These are phyloP conservation scores for Buxus sempervirens DNA, from an alignment of 164 flowering plant species.

Conservation along the genomic window DNA sequence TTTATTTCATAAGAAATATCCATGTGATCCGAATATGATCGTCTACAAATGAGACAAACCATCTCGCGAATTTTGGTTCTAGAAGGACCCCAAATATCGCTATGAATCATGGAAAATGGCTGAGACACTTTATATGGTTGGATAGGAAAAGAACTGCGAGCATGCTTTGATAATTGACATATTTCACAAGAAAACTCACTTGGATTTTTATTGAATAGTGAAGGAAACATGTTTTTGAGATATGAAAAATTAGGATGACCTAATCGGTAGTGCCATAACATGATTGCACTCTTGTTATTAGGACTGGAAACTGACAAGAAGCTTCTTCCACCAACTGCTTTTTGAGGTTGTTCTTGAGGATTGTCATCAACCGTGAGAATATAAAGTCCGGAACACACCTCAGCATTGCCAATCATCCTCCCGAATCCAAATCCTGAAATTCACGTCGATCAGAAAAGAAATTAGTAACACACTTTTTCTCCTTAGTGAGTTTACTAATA, in stretches of 20 bases:
- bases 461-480: not conserved
- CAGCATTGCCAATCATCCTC: not conserved
- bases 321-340: not conserved
- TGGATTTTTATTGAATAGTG: not conserved
- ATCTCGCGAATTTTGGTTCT: not conserved
- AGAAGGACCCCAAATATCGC: constrained; percentile 3
- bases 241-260: not conserved
- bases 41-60: constrained; percentile 3
- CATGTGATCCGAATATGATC: not conserved
- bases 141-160: not conserved
- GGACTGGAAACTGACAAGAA: not conserved
- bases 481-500: not conserved
- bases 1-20: not conserved
- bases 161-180: not conserved
- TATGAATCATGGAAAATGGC: not conserved
- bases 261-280: not conserved
- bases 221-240: not conserved
- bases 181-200: not conserved
- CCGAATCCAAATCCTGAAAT: not conserved
- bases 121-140: not conserved
- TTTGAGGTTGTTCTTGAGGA: not conserved
- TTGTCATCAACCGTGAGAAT: not conserved
- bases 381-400: not conserved
- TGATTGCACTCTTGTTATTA: not conserved
- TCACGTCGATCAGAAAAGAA: not conserved